Evolutionary conservation across 176 grass and related monocot genomes (phyloP).

Genomic region (Avena sativa): DNA sequence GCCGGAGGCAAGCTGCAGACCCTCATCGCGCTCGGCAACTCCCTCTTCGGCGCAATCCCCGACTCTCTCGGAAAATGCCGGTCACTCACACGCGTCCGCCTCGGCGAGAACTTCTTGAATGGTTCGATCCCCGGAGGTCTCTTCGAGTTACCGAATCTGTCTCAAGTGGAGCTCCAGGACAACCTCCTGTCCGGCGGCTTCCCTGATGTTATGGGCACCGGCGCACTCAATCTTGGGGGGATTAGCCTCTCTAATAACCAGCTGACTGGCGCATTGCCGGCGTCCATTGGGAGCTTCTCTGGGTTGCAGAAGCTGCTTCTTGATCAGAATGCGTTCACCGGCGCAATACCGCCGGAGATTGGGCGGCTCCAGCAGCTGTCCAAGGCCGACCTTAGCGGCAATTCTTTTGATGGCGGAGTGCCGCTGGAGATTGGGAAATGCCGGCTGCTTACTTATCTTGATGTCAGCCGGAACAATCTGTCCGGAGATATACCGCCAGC

Average conservation of each 20-base stretch:
- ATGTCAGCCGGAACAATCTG: slow-evolving; percentile 81
- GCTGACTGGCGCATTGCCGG: slow-evolving; percentile 69
- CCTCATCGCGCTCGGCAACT: slow-evolving; percentile 85
- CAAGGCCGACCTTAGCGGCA: slow-evolving; percentile 81
- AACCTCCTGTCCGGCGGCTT: slow-evolving; percentile 84
- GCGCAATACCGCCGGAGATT: slow-evolving; percentile 70
- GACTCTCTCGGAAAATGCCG: slow-evolving; percentile 70
- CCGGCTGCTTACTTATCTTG: slow-evolving; percentile 78
- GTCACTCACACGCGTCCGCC: slow-evolving; percentile 73
- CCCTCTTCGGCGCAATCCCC: slow-evolving; percentile 84
- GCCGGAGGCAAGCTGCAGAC: slow-evolving; percentile 75
- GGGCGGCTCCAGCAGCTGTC: slow-evolving; percentile 79
- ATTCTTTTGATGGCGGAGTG: slow-evolving; percentile 54
- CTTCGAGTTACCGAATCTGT: slow-evolving; percentile 74
- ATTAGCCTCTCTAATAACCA: slow-evolving; percentile 94
- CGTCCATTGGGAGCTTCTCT: slow-evolving; percentile 77
- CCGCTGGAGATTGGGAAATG: slow-evolving; percentile 78
- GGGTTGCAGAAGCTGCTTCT: slow-evolving; percentile 82
- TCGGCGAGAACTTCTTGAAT: slow-evolving; percentile 94
- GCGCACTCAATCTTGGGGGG: slow-evolving; percentile 59
- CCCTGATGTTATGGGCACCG: slow-evolving; percentile 45
- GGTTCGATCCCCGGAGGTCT: slow-evolving; percentile 81
- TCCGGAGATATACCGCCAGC: slow-evolving; percentile 68
- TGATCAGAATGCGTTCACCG: slow-evolving; percentile 78
- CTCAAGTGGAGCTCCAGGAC: slow-evolving; percentile 93